Conservation (phyloP, 1,284 basidiomycete genomes). For the Irpex sp. region DNA sequence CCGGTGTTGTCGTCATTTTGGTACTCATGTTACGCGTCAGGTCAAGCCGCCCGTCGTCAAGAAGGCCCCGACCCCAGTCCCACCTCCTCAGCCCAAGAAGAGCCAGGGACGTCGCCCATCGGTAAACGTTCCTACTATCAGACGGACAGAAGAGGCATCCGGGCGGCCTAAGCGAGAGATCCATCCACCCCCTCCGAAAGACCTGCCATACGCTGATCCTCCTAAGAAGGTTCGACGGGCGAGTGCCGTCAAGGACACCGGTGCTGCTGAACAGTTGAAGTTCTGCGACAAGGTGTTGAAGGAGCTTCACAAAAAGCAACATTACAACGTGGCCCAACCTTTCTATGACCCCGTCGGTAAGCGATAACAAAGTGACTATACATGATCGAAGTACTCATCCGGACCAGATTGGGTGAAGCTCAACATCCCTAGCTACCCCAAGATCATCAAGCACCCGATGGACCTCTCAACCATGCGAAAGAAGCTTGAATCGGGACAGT, state of each 20-base stretch:
- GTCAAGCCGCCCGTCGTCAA: constrained; percentile 52
- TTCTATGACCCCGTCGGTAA: constrained; percentile 92
- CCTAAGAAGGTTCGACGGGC: constrained; percentile 66
- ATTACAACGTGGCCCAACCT: constrained; percentile 71
- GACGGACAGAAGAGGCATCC: constrained; percentile 61
- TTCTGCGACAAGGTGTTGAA: constrained; percentile 77
- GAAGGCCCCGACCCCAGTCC: constrained; percentile 43
- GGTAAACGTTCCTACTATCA: constrained; percentile 75
- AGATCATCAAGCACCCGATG: constrained; percentile 93
- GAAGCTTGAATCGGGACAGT: constrained; percentile 78
- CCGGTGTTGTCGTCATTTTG: constrained; percentile 13
- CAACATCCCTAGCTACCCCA: constrained; percentile 83
- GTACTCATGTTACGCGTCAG: constrained; percentile 25
- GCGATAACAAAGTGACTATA: not conserved
- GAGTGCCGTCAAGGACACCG: constrained; percentile 63
- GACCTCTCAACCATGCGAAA: constrained; percentile 86
- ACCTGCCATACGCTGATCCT: constrained; percentile 79
- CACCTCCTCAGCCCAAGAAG: constrained; percentile 45
- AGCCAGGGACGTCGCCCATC: constrained; percentile 57
- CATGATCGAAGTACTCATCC: not conserved
- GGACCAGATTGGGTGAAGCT: constrained; percentile 69
- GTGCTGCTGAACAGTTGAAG: constrained; percentile 82
- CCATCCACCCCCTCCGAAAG: constrained; percentile 91
- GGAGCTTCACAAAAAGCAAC: constrained; percentile 80
- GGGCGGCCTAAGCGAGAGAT: constrained; percentile 96